Evolutionary conservation across 1,284 basidiomycete genomes (phyloP), one percentile per base, ranked within the genome.

Genomic region (Fomitopsis pinicola): DNA sequence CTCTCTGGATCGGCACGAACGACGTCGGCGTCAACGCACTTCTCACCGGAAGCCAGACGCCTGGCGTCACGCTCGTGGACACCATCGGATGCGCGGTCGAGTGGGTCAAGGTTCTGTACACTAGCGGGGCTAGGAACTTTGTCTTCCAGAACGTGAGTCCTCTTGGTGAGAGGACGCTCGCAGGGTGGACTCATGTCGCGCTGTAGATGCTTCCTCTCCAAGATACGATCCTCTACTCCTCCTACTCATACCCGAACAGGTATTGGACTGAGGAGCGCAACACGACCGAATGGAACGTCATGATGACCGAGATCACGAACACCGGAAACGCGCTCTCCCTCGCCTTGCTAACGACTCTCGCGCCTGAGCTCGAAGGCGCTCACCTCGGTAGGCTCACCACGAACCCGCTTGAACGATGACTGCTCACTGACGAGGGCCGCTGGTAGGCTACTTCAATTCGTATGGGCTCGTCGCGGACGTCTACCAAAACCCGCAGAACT

Each of bases 391-490:
- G 12, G 50, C 30, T 33, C n/a, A 14, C 0, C 12, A 8, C 7
- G 14, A 22, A 22, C 22, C 17, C 36, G 12, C 19, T 30, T 9
- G 42, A 44, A n/a, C 19, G 52, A 58, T 22, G 58, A 55, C 26
- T 46, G 8, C 30, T 36, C 2, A 15, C 5, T 28, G 35, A 54
- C n/a, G 40, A 28, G 15, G 1, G 17, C 30, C 7, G 15, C 4
- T 28, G 12, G 5, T 56, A 82, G 80, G 75, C 1, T 65, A 82
- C 5, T 84, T 84, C 64, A 81, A 84, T 67, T 81, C 81, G 0
- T 77, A 82, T 68, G 69, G 73, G 2, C 72, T 85, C 14, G 84
- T 86, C 71, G 67, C 74, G 40, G 82, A 85, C 66, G 85, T 86
- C 71, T 75, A 75, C 61, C 66, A 73, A 15, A 69, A 80, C 57